Base-by-base conservation (phyloP, 257 asterid species). In the Rauvolfia tetraphylla region DNA sequence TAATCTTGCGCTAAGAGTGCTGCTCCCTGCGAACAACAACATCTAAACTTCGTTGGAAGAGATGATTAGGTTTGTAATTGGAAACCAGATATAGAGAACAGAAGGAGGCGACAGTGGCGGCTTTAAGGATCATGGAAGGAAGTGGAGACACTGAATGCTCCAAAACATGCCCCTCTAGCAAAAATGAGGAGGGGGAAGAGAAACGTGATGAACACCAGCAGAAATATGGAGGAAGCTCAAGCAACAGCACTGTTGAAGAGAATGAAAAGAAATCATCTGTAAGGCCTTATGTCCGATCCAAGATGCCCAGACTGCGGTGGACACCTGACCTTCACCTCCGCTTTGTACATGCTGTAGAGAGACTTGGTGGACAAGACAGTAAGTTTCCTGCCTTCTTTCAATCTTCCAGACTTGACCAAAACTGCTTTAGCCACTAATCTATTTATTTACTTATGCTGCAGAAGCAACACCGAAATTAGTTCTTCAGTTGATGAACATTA, bases 331-430 rank as follows among this genome's bases (percentile, higher is more conserved):
- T 93, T 68, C 97, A 93, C 79, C 86, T 86, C 11, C 90, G 96
- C 2, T 93, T 93, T 62, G 73, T 86, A 38, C 86, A 89, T 76
- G 95, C 97, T 0, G 94, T 93, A 1, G 94, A 91, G 74, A 91
- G 92, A 81, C 94, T 93, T 73, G 98, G 98, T n/a, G 98, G 98
- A 69, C 94, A 82, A 86, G 97, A 91, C 4, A 88, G 98, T 93
- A 74, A 86, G 96, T 83, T 66, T 9, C 36, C 12, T 34, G 2
- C 6, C 54, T 5, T 31, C 11, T 22, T 31, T 59, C 20, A 8
- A 29, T 62, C 46, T 33, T 14, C 7, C 14, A 41, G 68, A 51
- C 56, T 41, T 51, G n/a, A n/a, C n/a, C 62, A 63, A 11, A 22
- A 31, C 39, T 69, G 17, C 14, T 53, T 75, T 78, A n/a, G 6